Base-by-base conservation (phyloP, 495 filamentous ascomycete genomes). In the Filosporella fistucella region DNA sequence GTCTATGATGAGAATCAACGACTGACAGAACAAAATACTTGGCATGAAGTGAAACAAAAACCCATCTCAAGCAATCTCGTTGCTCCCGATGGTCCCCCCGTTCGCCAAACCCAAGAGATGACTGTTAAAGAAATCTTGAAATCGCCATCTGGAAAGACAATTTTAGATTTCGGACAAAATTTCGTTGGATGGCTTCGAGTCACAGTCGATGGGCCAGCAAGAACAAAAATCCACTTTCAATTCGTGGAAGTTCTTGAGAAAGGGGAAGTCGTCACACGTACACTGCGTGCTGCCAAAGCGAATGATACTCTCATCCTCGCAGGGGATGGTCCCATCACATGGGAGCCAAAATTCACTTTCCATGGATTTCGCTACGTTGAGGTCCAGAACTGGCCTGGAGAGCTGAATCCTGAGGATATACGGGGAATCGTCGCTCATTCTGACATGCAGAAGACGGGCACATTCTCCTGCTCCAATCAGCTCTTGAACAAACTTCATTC, bases 91-190 rank as follows among this genome's bases (percentile, higher is more conserved):
- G 48, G 40, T 10, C 47, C 53, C 20, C 47, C 53, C 9, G 35
- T 56, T 28, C 16, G 47, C 9, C 24, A 20, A 20, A 45, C 25
- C 10, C 14, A 51, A 59, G 55, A 34, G 49, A 36, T 72, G 1
- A 48, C 60, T 20, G 53, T 68, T 4, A 37, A 62, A 24, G 42
- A 67, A 11, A 55, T 76, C 14, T 56, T 72, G 6, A 68, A 47
- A 4, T 72, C 66, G 9, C 68, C 71, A 2, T 59, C 62, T 2
- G 70, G 70, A 10, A 74, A 70, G 38, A 68, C 63, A 16, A 58
- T 70, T 18, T 41, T 80, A 7, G 76, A 80, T 50, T 77, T 77
- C 47, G 75, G 75, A 10, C 76, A 78, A 49, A 80, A 79, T 42
- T 56, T 79, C 12, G 75, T 76, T 1, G 76, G 74, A 2, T 65